phyloP scores from a whole-genome alignment of 805 yeast genomes.

The Kuraishia borneana region DNA sequence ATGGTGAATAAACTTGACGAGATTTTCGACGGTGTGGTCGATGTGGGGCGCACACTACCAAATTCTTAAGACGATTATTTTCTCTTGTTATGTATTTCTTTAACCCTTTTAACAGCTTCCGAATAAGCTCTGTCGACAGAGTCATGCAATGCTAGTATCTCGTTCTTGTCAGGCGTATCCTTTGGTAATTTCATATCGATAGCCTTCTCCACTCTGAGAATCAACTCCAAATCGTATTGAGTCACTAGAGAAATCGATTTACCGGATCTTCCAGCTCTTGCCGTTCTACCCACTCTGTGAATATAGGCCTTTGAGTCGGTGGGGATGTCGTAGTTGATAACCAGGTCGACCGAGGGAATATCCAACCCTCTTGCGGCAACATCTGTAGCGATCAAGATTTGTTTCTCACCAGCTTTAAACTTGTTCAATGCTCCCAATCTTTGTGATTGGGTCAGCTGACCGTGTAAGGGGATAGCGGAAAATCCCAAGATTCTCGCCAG shows the following conservation, averaged over 20 bases:
- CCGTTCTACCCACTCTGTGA: constrained; percentile 97
- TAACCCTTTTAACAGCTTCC: constrained; percentile 75
- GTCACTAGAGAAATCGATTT: constrained; percentile 82
- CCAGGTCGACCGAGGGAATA: constrained; percentile 86
- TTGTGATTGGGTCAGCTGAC: constrained; percentile 79
- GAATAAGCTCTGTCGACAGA: constrained; percentile 89
- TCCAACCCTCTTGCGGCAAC: constrained; percentile 97
- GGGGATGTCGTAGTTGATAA: constrained; percentile 86
- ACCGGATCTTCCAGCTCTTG: constrained; percentile 87
- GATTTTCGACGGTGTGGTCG: not conserved
- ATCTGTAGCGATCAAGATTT: constrained; percentile 71
- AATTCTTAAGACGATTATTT: not conserved
- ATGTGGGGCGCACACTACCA: not conserved
- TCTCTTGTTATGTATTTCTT: constrained; percentile 40
- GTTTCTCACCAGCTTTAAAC: constrained; percentile 62
- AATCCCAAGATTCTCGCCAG: constrained; percentile 75
- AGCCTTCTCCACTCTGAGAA: constrained; percentile 80
- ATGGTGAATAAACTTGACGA: not conserved
- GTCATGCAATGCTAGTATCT: constrained; percentile 66
- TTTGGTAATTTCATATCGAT: constrained; percentile 76
- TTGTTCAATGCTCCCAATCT: constrained; percentile 74
- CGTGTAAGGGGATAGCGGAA: constrained; percentile 87
- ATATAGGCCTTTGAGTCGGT: constrained; percentile 94
- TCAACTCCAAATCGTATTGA: constrained; percentile 87
- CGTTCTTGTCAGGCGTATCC: constrained; percentile 68